Percentiles rank a stretch among this genome's conserved stretches.
Evolutionary conservation across 768 basidiomycete genomes (phyloP).

Genomic region (Leccinum subtestaceum): DNA sequence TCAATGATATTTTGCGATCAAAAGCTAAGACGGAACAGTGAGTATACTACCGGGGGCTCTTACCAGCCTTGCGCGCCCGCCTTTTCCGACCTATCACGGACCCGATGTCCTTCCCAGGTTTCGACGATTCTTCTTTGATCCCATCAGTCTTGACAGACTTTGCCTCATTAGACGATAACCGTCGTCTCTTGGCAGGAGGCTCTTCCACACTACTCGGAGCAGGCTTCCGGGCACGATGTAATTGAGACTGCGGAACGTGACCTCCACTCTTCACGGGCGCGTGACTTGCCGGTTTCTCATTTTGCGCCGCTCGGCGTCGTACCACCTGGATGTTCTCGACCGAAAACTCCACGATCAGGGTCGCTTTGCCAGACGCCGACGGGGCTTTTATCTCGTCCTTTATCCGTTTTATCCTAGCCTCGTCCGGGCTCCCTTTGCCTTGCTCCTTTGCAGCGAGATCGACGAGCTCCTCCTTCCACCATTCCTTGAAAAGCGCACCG

Average conservation of each 20-base stretch:
- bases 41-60: conserved; percentile 16
- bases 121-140: conserved; percentile 19
- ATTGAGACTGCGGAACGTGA: conserved; percentile 5
- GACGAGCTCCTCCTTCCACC: conserved; percentile 82
- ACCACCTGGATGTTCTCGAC: conserved; percentile 94
- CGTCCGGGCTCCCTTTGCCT: conserved; percentile 44
- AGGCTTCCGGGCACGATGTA: conserved; percentile 3
- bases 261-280: background rate
- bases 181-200: conserved; percentile 41
- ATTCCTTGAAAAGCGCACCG: conserved; percentile 60
- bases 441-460: conserved; percentile 58
- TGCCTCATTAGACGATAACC: conserved; percentile 26
- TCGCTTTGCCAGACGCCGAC: conserved; percentile 41
- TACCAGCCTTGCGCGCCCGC: conserved; percentile 53
- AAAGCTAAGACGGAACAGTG: background rate
- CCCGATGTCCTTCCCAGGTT: conserved; percentile 49
- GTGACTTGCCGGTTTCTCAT: conserved; percentile 32
- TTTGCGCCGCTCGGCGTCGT: conserved; percentile 62
- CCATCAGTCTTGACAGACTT: conserved; percentile 24
- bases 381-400: conserved; percentile 48
- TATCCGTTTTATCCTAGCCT: conserved; percentile 53
- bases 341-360: conserved; percentile 91
- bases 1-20: background rate
- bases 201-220: conserved; percentile 26
- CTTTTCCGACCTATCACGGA: conserved; percentile 80